A percentile compares a stretch with the other conserved stretches of the same genome.
Conservation (phyloP, 306 rosid species). For the Fragaria ananassa region DNA sequence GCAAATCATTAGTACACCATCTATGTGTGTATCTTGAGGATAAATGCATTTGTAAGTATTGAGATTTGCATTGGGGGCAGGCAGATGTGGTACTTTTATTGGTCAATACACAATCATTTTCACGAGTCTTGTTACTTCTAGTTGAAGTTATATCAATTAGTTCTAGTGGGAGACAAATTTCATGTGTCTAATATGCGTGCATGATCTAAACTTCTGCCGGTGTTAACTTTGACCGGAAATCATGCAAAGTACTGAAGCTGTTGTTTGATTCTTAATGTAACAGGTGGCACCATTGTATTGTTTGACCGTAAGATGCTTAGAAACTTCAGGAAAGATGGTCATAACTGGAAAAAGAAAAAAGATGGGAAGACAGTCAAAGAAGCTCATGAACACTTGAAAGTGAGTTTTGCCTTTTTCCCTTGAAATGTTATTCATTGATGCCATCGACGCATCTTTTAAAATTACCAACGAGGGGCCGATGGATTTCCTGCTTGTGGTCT, state of each 20-base stretch:
- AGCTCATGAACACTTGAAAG: slow-evolving; percentile 98
- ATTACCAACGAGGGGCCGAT: neutral
- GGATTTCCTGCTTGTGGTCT: neutral
- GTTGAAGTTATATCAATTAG: slow-evolving; percentile 15
- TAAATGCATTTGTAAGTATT: slow-evolving; percentile 14
- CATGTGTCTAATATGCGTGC: slow-evolving; percentile 8
- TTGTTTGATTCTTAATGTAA: slow-evolving; percentile 18
- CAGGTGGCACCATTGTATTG: slow-evolving; percentile 80
- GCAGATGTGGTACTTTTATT: neutral
- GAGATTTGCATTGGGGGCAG: neutral
- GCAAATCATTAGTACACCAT: neutral
- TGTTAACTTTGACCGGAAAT: slow-evolving; percentile 2
- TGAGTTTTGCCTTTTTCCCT: slow-evolving; percentile 42
- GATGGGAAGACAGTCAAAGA: slow-evolving; percentile 98
- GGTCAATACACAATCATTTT: slow-evolving; percentile 2
- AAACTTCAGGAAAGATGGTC: slow-evolving; percentile 92
- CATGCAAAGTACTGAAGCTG: neutral
- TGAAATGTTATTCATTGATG: neutral
- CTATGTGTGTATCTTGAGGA: neutral
- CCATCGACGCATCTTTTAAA: slow-evolving; percentile 14
- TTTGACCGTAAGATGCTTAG: slow-evolving; percentile 95
- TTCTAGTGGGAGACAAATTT: neutral
- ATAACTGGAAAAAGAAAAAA: slow-evolving; percentile 97
- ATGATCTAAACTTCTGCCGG: slow-evolving; percentile 5
- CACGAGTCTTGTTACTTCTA: neutral